These are phyloP conservation scores for Clohesyomyces aquaticus DNA, from an alignment of 495 filamentous ascomycete species.

Conservation along the genomic window DNA sequence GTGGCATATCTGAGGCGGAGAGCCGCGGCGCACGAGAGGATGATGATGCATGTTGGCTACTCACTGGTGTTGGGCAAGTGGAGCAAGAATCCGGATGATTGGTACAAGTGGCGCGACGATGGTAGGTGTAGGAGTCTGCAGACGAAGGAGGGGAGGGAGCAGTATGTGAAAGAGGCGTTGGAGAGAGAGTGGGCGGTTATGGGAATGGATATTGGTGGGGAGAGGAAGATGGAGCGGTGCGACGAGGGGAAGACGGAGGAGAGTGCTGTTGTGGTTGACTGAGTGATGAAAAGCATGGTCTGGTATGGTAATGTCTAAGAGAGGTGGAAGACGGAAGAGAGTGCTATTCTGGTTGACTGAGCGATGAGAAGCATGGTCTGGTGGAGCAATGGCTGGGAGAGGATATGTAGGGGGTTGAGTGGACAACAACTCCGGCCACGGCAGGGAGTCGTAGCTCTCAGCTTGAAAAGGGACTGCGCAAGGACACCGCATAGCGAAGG, in stretches of 20 bases:
- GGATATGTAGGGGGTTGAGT: too few relatives aligned
- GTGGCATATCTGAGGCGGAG: constrained; percentile 2
- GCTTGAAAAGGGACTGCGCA: too few relatives aligned
- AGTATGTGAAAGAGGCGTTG: constrained; percentile 6
- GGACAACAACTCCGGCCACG: too few relatives aligned
- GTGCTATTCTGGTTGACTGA: too few relatives aligned
- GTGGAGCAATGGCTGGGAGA: too few relatives aligned
- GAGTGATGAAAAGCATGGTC: too few relatives aligned
- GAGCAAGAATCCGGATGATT: not conserved
- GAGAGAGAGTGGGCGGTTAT: constrained; percentile 11
- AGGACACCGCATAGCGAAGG: too few relatives aligned
- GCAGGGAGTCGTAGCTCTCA: too few relatives aligned
- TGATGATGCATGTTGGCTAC: constrained; percentile 7
- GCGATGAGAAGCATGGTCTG: too few relatives aligned
- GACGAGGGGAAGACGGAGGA: not conserved
- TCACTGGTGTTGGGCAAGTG: not conserved
- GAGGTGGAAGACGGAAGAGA: too few relatives aligned
- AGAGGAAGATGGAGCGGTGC: too few relatives aligned
- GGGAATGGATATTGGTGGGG: constrained; percentile 2
- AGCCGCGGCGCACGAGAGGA: constrained; percentile 1
- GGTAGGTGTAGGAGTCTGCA: not conserved
- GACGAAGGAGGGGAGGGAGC: not conserved
- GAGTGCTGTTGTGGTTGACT: not conserved
- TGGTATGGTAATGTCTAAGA: too few relatives aligned
- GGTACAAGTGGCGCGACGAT: not conserved